Percentiles rank a stretch among this genome's conserved stretches.
phyloP scores from a whole-genome alignment of 1,284 basidiomycete genomes.

The Sanghuangporus weigelae region DNA sequence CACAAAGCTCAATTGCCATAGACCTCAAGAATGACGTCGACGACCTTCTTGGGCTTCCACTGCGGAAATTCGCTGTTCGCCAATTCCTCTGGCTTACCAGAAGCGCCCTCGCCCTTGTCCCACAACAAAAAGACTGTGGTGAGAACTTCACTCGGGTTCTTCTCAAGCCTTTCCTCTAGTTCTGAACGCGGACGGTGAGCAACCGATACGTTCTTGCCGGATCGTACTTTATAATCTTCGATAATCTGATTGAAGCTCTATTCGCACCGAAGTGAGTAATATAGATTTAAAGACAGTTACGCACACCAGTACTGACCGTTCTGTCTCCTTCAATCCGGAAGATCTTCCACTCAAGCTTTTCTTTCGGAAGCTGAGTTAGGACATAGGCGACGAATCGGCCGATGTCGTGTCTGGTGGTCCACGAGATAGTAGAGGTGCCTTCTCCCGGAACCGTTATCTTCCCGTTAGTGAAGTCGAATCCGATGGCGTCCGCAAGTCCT shows the following conservation, averaged over 20 bases:
- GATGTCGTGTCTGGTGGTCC: conserved; percentile 31
- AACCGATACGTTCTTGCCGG: not conserved
- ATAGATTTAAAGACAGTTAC: not conserved
- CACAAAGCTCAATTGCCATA: not conserved
- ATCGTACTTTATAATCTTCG: not conserved
- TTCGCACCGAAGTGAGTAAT: not conserved
- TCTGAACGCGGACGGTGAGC: conserved; percentile 2
- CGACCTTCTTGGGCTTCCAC: conserved; percentile 11
- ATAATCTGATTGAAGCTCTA: conserved; percentile 5
- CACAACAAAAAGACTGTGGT: not conserved
- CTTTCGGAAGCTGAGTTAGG: conserved; percentile 27
- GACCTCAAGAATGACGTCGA: conserved; percentile 8
- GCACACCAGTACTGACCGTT: conserved; percentile 5
- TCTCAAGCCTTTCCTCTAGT: not conserved
- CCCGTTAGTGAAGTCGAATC: conserved; percentile 23
- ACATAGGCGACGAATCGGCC: conserved; percentile 32
- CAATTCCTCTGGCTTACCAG: conserved; percentile 8
- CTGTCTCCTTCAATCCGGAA: conserved; percentile 37
- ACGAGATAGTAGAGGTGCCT: conserved; percentile 28
- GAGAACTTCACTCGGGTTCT: conserved; percentile 7
- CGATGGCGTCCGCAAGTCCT: conserved; percentile 17
- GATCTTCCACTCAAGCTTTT: conserved; percentile 26
- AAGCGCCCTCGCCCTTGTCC: conserved; percentile 1
- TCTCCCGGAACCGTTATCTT: conserved; percentile 31
- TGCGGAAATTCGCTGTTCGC: conserved; percentile 7